These are phyloP conservation scores for Coemansia reversa DNA, from an alignment of 192 early-diverging fungal species.

Conservation along the genomic window DNA sequence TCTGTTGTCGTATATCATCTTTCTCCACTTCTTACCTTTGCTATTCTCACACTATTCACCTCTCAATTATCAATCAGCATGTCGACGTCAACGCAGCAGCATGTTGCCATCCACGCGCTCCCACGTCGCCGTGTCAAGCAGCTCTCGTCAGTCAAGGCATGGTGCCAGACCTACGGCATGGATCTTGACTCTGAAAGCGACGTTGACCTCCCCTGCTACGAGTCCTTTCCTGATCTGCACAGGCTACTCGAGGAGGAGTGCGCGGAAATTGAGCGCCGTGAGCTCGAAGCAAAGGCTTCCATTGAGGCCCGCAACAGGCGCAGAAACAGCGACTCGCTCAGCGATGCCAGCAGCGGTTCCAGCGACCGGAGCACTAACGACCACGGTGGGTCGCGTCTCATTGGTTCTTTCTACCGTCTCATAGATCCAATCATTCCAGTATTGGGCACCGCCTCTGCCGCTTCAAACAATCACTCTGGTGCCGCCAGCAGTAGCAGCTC, in stretches of 20 bases:
- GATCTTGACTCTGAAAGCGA: constrained; percentile 27
- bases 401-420: constrained; percentile 45
- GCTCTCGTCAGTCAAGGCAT: constrained; percentile 47
- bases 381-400: constrained; percentile 20
- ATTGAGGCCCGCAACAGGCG: constrained; percentile 37
- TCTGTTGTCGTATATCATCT: no score
- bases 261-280: constrained; percentile 51
- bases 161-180: constrained; percentile 47
- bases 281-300: constrained; percentile 31
- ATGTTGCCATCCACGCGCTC: constrained; percentile 2
- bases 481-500: constrained; percentile 14
- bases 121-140: constrained; percentile 42
- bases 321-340: constrained; percentile 44
- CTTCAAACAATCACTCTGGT: background rate
- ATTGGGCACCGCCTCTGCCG: constrained; percentile 5
- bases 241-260: constrained; percentile 45
- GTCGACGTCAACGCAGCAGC: constrained; percentile 2
- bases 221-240: constrained; percentile 53
- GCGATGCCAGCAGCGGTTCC: constrained; percentile 25
- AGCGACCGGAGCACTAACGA: constrained; percentile 16
- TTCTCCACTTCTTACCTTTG: no score
- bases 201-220: constrained; percentile 33
- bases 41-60: background rate
- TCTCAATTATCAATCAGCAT: background rate
- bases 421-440: constrained; percentile 42